Conservation (phyloP, 169 alveolate species). For the Cryptosporidium muris region DNA sequence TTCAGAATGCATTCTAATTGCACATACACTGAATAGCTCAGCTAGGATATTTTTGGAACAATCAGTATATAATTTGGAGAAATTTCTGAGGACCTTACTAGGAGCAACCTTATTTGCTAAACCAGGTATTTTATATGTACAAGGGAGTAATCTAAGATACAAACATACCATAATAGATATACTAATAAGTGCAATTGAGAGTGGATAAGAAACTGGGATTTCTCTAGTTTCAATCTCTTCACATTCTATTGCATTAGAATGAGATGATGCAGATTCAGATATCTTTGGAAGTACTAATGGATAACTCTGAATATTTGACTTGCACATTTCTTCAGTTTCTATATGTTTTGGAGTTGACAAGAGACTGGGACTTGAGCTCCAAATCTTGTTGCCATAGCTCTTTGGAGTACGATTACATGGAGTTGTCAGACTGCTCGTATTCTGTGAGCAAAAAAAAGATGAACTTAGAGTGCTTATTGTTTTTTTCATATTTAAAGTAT, state of each 20-base stretch:
- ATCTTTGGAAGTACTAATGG: constrained; percentile 35
- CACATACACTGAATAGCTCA: constrained; percentile 65
- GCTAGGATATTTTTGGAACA: constrained; percentile 30
- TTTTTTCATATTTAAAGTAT: neutral
- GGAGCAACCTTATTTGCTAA: constrained; percentile 21
- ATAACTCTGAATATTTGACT: neutral
- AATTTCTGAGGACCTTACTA: constrained; percentile 40
- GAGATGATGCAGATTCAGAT: constrained; percentile 17
- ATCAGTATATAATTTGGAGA: constrained; percentile 19
- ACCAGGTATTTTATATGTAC: constrained; percentile 58
- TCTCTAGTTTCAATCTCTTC: constrained; percentile 3
- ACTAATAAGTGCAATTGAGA: constrained; percentile 43
- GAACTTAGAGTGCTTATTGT: neutral
- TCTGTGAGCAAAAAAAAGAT: constrained; percentile 8
- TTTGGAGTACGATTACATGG: constrained; percentile 19
- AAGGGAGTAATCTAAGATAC: constrained; percentile 39
- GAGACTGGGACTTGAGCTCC: constrained; percentile 12
- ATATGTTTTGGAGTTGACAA: neutral
- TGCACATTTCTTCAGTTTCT: neutral
- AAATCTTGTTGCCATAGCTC: neutral
- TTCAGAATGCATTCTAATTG: constrained; percentile 60
- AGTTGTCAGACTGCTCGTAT: neutral
- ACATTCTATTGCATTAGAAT: constrained; percentile 3
- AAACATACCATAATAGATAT: constrained; percentile 52
- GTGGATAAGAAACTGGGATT: constrained; percentile 40